Evolutionary conservation across 129 eudicot species (phyloP).

Genomic region (Flaveria robusta): DNA sequence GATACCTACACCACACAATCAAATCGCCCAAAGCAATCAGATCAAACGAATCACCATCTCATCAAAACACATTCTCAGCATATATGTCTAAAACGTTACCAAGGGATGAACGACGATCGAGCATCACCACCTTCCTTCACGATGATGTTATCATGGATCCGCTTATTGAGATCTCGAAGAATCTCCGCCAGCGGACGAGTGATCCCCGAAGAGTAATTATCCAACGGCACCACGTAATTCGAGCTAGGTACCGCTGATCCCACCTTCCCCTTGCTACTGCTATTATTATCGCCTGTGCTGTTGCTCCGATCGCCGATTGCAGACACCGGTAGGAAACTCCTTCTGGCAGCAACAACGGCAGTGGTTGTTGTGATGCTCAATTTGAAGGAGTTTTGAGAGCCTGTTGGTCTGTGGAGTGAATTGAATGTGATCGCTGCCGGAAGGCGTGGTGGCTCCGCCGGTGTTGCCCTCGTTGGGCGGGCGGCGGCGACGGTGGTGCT

Average conservation of each 20-base stretch:
- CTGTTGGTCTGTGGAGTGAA: constrained; percentile 7
- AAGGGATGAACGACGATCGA: constrained; percentile 56
- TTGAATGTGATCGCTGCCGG: constrained; percentile 32
- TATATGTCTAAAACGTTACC: constrained; percentile 35
- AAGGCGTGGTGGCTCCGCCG: constrained; percentile 4
- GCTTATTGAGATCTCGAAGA: constrained; percentile 86
- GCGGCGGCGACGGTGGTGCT: constrained; percentile 15
- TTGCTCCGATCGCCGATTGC: constrained; percentile 33
- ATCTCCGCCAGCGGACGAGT: constrained; percentile 88
- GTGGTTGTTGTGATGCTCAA: constrained; percentile 3
- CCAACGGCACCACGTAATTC: constrained; percentile 90
- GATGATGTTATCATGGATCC: constrained; percentile 79
- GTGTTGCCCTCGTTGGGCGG: constrained; percentile 18
- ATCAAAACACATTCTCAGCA: neutral
- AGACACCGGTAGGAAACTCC: constrained; percentile 8
- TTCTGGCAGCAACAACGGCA: neutral
- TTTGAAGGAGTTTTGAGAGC: constrained; percentile 2
- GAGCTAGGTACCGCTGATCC: constrained; percentile 53
- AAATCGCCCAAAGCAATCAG: neutral
- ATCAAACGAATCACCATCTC: neutral
- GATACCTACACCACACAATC: constrained; percentile 58
- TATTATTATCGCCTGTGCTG: constrained; percentile 23
- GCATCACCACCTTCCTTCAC: constrained; percentile 23
- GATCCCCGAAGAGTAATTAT: constrained; percentile 59
- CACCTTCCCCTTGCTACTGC: neutral